phyloP scores from a whole-genome alignment of 768 basidiomycete genomes.

The Lyophyllum semitale region DNA sequence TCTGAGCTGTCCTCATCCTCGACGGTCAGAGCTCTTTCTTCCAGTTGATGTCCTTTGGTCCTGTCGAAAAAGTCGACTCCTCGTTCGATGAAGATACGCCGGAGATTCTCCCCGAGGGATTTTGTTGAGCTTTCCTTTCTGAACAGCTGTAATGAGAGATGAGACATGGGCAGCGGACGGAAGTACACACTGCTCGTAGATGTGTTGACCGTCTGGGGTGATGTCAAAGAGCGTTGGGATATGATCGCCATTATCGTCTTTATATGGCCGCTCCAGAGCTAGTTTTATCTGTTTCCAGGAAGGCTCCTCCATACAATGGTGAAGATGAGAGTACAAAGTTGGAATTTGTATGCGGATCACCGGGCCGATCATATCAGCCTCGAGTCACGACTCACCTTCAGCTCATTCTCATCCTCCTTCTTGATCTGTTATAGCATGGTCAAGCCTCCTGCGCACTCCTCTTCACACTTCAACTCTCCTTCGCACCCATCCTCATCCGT shows the following conservation, averaged over 20 bases:
- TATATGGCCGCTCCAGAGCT: conserved; percentile 80
- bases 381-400: conserved; percentile 14
- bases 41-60: conserved; percentile 10
- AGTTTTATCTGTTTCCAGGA: conserved; percentile 63
- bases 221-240: conserved; percentile 73
- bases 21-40: conserved; percentile 1
- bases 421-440: conserved; percentile 29
- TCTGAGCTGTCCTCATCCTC: conserved; percentile 22
- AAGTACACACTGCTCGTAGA: conserved; percentile 69
- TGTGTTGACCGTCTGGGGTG: conserved; percentile 62
- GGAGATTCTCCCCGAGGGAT: conserved; percentile 63
- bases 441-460: conserved; percentile 32
- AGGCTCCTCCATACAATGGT: conserved; percentile 27
- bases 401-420: background rate
- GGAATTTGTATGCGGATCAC: no score
- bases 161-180: conserved; percentile 5
- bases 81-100: conserved; percentile 72
- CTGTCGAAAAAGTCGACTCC: conserved; percentile 75
- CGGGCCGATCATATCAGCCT: conserved; percentile 18
- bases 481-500: conserved; percentile 30
- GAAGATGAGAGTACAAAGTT: background rate
- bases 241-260: conserved; percentile 67
- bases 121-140: conserved; percentile 61
- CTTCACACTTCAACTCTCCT: conserved; percentile 14
- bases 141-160: conserved; percentile 16